Evolutionary conservation across 768 basidiomycete species (phyloP), one percentile per base, ranked within the genome.

Genomic region (Erythrobasidium yunnanense): DNA sequence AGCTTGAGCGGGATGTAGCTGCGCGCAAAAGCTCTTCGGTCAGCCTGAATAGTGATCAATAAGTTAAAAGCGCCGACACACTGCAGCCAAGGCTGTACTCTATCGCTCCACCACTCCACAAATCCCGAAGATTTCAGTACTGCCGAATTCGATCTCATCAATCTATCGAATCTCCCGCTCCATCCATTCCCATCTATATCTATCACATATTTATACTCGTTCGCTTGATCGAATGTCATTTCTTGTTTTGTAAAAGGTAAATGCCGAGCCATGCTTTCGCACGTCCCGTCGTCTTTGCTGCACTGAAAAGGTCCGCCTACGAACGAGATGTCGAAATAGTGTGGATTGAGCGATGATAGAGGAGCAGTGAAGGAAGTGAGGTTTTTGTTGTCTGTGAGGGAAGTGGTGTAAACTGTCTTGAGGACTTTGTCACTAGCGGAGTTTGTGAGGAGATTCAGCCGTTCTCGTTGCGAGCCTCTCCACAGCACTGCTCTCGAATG

Each of bases 131-230:
- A 33, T 55, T 78, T 78, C 68, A 78, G 73, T 22, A 77, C 76
- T 29, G 77, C 70, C 51, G 77, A 76, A 65, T 78, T 78, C 22
- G 75, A 76, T 53, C 72, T 74, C 77, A 78, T 77, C 46, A 78
- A 67, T 72, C 85, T 81, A 81, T 90, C 84, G 75, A 95, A 91
- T 13, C 90, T 81, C 1, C 86, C 92, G 27, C 87, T 53, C 76
- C 95, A 97, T 17, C 88, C 85, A 86, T 72, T 71, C 22, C 69
- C 71, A 47, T 72, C 71, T 27, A 72, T 70, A 34, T 73, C 73
- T 4, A 73, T 23, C 0, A 73, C 66, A 32, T 73, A 71, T 38
- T 73, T 73, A 68, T 53, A 71, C 45, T n/a, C 29, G 63, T 72
- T 72, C 46, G 70, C 71, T 52, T 72, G 66, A 11, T 70, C 70